Percentiles rank a stretch among this genome's conserved stretches.
Evolutionary conservation across 495 filamentous ascomycete species (phyloP).

Genomic region (Neurospora sp.): DNA sequence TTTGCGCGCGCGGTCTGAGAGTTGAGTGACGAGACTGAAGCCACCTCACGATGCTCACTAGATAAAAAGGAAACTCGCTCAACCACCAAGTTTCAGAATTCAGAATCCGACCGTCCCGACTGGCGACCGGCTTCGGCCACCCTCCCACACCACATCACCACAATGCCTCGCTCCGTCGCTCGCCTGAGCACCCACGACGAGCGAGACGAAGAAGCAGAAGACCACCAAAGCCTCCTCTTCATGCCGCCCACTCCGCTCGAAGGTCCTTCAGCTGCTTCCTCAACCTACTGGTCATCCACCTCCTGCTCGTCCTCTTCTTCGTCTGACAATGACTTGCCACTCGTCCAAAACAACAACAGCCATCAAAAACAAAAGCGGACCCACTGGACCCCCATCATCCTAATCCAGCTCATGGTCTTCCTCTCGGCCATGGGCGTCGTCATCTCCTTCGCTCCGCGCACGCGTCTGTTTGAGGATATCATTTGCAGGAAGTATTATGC

Average conservation of each 20-base stretch:
- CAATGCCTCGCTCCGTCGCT: not conserved
- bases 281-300: not conserved
- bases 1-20: not conserved
- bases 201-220: not conserved
- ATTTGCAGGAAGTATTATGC: not conserved
- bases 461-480: not conserved
- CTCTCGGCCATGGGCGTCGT: not conserved
- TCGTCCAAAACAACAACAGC: not conserved
- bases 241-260: not conserved
- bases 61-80: not conserved
- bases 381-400: not conserved
- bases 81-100: not conserved
- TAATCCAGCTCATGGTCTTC: not conserved
- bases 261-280: not conserved
- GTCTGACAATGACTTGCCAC: not conserved
- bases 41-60: not conserved
- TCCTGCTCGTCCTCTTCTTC: not conserved
- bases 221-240: not conserved
- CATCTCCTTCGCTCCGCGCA: not conserved
- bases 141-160: not conserved
- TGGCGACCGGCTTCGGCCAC: not conserved
- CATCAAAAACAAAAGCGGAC: not conserved
- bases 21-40: not conserved
- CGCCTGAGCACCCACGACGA: not conserved
- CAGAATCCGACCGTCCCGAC: not conserved